Percentiles rank a stretch among this genome's conserved stretches.
Conservation (phyloP, 768 basidiomycete species). For the Gelatoporia subvermispora region DNA sequence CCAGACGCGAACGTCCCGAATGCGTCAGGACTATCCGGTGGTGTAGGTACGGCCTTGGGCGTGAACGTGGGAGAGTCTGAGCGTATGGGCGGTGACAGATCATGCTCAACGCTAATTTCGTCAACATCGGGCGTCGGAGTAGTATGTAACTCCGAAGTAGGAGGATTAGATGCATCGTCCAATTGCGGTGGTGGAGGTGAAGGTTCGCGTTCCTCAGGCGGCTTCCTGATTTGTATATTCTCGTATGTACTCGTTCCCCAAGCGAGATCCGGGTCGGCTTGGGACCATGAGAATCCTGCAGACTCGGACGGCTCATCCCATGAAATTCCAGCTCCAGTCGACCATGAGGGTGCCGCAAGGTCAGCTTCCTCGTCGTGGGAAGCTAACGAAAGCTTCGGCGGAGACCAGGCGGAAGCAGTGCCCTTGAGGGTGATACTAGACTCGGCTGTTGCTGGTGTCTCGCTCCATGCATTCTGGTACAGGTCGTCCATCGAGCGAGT, state of each 20-base stretch:
- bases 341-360: slow-evolving; percentile 55
- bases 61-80: background rate
- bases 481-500: slow-evolving; percentile 61
- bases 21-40: slow-evolving; percentile 38
- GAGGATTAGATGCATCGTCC: background rate
- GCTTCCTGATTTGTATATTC: slow-evolving; percentile 29
- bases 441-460: slow-evolving; percentile 34
- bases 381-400: slow-evolving; percentile 14
- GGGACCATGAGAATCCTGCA: slow-evolving; percentile 39
- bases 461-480: slow-evolving; percentile 70
- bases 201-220: slow-evolving; percentile 2
- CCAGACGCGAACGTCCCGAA: slow-evolving; percentile 60
- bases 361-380: slow-evolving; percentile 47
- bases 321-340: slow-evolving; percentile 34
- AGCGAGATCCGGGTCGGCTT: slow-evolving; percentile 16
- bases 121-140: background rate
- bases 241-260: slow-evolving; percentile 37
- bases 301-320: slow-evolving; percentile 47
- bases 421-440: slow-evolving; percentile 3
- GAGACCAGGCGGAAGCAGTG: slow-evolving; percentile 4
- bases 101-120: background rate
- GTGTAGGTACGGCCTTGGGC: background rate
- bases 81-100: background rate
- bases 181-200: background rate
- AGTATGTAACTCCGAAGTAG: background rate